Conservation (phyloP, 2,329 filamentous ascomycete genomes). For the Neoascochyta sp. region DNA sequence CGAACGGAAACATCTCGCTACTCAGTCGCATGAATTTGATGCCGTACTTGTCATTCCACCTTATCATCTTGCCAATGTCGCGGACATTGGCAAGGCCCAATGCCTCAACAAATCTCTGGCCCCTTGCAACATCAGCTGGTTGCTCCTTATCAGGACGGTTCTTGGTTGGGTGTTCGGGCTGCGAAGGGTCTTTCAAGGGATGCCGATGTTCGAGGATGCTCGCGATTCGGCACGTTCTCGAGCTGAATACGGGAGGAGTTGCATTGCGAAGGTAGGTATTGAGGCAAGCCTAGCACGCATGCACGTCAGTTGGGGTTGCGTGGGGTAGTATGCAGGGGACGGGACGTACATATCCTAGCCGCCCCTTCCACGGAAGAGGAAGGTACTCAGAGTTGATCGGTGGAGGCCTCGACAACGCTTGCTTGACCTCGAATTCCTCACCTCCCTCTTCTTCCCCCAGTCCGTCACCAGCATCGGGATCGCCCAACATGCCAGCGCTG, state of each 20-base stretch:
- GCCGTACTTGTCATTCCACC: slow-evolving; percentile 87
- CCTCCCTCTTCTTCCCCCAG: slow-evolving; percentile 42
- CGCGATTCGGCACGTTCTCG: slow-evolving; percentile 83
- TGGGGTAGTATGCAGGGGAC: slow-evolving; percentile 8
- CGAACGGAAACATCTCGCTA: slow-evolving; percentile 96
- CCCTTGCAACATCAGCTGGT: slow-evolving; percentile 62
- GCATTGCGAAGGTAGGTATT: slow-evolving; percentile 85
- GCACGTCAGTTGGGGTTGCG: slow-evolving; percentile 15
- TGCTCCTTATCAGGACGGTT: slow-evolving; percentile 77
- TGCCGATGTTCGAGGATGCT: slow-evolving; percentile 88
- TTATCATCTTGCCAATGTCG: slow-evolving; percentile 79
- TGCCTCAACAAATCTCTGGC: slow-evolving; percentile 69
- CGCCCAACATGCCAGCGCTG: slow-evolving; percentile 16
- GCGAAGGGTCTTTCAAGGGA: slow-evolving; percentile 69
- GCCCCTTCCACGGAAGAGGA: slow-evolving; percentile 85
- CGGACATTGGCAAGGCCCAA: slow-evolving; percentile 77
- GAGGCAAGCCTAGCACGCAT: slow-evolving; percentile 64
- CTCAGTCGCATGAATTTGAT: slow-evolving; percentile 92
- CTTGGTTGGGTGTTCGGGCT: slow-evolving; percentile 77
- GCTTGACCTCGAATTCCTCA: slow-evolving; percentile 56
- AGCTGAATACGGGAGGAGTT: slow-evolving; percentile 82
- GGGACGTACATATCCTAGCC: slow-evolving; percentile 74
- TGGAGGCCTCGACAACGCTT: slow-evolving; percentile 61
- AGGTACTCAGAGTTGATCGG: slow-evolving; percentile 79
- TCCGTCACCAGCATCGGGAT: slow-evolving; percentile 51